Evolutionary conservation across 2,329 filamentous ascomycete species (phyloP).

Genomic region (Trichophyton schoenleinii): DNA sequence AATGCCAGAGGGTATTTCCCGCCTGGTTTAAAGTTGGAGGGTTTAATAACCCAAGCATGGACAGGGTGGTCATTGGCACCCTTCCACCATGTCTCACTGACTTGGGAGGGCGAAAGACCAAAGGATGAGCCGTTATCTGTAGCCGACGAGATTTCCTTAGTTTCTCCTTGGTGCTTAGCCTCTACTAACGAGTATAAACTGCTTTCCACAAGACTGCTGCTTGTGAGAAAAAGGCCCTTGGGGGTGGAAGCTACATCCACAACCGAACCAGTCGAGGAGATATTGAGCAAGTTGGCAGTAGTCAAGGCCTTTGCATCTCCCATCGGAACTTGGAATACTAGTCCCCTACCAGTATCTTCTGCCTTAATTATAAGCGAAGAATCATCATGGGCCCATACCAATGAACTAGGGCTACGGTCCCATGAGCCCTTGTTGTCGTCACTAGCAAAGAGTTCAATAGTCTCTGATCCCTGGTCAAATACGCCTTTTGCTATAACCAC

Average conservation of each 20-base stretch:
- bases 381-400: conserved; percentile 33
- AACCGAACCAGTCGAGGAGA: conserved; percentile 32
- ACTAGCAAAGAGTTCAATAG: conserved; percentile 27
- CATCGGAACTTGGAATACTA: conserved; percentile 31
- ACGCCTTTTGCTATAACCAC: conserved; percentile 30
- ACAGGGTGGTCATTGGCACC: conserved; percentile 34
- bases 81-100: conserved; percentile 35
- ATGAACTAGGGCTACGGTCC: conserved; percentile 29
- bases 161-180: conserved; percentile 20
- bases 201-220: conserved; percentile 34
- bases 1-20: conserved; percentile 44
- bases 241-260: conserved; percentile 27
- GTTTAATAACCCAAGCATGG: conserved; percentile 37
- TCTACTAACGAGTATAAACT: conserved; percentile 33
- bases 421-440: conserved; percentile 29
- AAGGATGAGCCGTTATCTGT: conserved; percentile 27
- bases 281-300: conserved; percentile 23
- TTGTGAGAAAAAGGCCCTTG: conserved; percentile 30
- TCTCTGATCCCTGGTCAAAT: conserved; percentile 18
- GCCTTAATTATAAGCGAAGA: conserved; percentile 30
- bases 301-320: conserved; percentile 14
- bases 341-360: conserved; percentile 31
- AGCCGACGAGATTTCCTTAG: conserved; percentile 28
- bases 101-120: conserved; percentile 30
- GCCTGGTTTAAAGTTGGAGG: conserved; percentile 33